Evolutionary conservation across 2,329 filamentous ascomycete species (phyloP).

Genomic region (Penicillium sp.): DNA sequence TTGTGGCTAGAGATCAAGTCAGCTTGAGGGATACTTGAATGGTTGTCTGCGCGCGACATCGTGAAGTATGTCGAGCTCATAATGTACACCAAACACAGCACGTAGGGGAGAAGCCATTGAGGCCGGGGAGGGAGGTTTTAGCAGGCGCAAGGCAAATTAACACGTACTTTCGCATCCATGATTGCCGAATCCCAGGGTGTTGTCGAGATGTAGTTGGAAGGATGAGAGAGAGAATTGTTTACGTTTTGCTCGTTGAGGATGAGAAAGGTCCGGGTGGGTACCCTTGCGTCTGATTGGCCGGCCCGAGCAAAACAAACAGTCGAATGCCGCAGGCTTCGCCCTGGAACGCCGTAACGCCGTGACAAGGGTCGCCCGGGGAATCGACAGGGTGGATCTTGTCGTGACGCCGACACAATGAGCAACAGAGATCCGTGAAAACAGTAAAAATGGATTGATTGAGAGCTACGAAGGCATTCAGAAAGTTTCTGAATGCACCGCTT

Average conservation of each 20-base stretch:
- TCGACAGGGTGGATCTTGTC: not conserved
- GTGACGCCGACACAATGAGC: not conserved
- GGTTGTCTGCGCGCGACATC: not conserved
- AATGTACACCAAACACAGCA: not conserved
- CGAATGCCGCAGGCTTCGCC: constrained; percentile 6
- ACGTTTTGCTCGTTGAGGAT: constrained; percentile 26
- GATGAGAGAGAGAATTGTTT: constrained; percentile 21
- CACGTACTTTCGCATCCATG: constrained; percentile 51
- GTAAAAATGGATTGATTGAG: too few species aligned
- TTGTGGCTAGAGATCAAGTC: constrained; percentile 60
- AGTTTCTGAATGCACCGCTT: not conserved
- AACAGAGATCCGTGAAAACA: not conserved
- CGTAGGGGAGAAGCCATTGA: not conserved
- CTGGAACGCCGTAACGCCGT: not conserved
- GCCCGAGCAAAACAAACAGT: constrained; percentile 26
- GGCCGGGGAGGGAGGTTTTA: not conserved
- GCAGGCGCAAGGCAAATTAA: not conserved
- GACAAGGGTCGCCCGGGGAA: constrained; percentile 3
- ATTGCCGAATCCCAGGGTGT: constrained; percentile 11
- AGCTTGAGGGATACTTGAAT: constrained; percentile 14
- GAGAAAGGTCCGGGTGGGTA: constrained; percentile 9
- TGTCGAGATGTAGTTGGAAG: constrained; percentile 6
- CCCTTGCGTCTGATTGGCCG: constrained; percentile 17
- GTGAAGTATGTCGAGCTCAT: not conserved
- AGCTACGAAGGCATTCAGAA: not conserved